A percentile compares a stretch with the other conserved stretches of the same genome.
Evolutionary conservation across 768 basidiomycete genomes (phyloP).

Genomic region (Chalciporus pseudorubinellus): DNA sequence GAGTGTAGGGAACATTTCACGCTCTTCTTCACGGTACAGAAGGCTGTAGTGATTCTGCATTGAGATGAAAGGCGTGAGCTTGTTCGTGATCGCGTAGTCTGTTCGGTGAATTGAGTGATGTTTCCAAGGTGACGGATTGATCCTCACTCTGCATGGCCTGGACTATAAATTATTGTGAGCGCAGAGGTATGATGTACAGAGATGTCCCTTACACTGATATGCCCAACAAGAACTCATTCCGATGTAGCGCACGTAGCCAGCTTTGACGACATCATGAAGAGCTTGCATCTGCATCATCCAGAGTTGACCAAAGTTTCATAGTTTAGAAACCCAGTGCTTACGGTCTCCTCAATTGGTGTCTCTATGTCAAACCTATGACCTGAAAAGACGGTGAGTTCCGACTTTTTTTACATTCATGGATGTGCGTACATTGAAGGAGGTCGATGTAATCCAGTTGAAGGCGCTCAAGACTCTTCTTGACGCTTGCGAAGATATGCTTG

Average conservation of each 20-base stretch:
- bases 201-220: conserved; percentile 37
- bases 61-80: conserved; percentile 54
- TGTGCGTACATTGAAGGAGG: conserved; percentile 46
- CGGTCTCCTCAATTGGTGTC: conserved; percentile 49
- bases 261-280: conserved; percentile 49
- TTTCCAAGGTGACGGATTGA: not conserved
- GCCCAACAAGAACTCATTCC: conserved; percentile 44
- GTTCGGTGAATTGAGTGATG: not conserved
- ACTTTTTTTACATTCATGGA: not conserved
- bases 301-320: not conserved
- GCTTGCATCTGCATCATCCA: conserved; percentile 40
- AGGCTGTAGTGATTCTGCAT: conserved; percentile 64
- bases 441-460: conserved; percentile 56
- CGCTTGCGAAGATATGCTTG: conserved; percentile 61
- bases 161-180: conserved; percentile 22
- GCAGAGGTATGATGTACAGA: not conserved
- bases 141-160: conserved; percentile 40
- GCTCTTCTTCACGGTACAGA: conserved; percentile 60
- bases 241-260: conserved; percentile 47
- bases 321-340: conserved; percentile 6
- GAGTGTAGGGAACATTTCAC: conserved; percentile 54
- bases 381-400: conserved; percentile 3
- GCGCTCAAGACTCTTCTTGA: conserved; percentile 41
- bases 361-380: conserved; percentile 50
- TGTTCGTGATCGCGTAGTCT: conserved; percentile 43